phyloP scores from a whole-genome alignment of 768 basidiomycete genomes.

The Leucosporidium creatinivorum region DNA sequence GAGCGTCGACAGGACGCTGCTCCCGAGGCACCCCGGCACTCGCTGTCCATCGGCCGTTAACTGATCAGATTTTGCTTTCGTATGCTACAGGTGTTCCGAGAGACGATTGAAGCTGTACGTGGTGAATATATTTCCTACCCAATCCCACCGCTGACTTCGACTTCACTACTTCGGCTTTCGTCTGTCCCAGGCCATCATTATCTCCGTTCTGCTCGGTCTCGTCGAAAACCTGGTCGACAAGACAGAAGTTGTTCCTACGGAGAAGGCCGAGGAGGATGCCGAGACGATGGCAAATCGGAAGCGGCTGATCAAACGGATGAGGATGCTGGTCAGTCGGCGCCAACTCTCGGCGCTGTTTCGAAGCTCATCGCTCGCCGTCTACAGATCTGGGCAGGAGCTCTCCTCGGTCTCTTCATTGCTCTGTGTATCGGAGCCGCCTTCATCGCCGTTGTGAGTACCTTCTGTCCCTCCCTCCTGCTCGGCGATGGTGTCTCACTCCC shows the following conservation, averaged over 20 bases:
- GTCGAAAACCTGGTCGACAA: conserved; percentile 68
- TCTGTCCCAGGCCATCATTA: conserved; percentile 53
- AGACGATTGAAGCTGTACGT: conserved; percentile 89
- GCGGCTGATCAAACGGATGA: conserved; percentile 2
- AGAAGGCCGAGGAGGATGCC: neutral
- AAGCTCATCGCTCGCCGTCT: conserved; percentile 34
- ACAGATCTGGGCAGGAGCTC: conserved; percentile 41
- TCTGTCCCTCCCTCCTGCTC: conserved; percentile 38
- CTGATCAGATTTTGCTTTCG: neutral
- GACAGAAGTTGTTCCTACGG: too few relatives aligned
- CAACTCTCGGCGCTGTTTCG: neutral
- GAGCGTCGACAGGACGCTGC: too few relatives aligned
- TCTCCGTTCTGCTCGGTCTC: conserved; percentile 82
- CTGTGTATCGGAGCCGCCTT: conserved; percentile 59
- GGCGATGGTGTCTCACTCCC: conserved; percentile 49
- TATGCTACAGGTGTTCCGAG: conserved; percentile 38
- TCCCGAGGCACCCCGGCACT: neutral
- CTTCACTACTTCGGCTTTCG: neutral
- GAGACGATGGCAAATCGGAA: conserved; percentile 8
- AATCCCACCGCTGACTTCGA: conserved; percentile 39
- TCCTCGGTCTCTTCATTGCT: conserved; percentile 67
- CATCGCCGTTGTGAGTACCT: conserved; percentile 57
- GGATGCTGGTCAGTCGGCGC: neutral
- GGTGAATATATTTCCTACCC: conserved; percentile 65
- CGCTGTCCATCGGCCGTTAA: neutral